Evolutionary conservation across 2,329 filamentous ascomycete genomes (phyloP).

Genomic region (Geoglossum cookeanum): DNA sequence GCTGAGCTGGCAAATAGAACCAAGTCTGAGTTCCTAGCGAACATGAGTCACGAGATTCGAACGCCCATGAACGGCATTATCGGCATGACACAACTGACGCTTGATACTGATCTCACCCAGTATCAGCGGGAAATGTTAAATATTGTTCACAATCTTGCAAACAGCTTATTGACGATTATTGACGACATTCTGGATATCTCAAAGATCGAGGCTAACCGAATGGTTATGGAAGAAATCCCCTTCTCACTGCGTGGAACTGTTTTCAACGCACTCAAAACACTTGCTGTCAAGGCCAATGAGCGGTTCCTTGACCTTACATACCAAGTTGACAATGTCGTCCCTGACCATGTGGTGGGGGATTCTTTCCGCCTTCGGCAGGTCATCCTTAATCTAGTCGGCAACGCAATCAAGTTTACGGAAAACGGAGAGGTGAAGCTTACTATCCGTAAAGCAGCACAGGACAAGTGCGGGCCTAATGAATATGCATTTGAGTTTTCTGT

Average conservation of each 20-base stretch:
- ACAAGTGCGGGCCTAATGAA: constrained; percentile 49
- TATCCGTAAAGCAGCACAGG: constrained; percentile 54
- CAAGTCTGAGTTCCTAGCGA: constrained; percentile 94
- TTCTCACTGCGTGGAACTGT: constrained; percentile 88
- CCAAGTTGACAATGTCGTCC: constrained; percentile 79
- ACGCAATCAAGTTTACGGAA: constrained; percentile 98
- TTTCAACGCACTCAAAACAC: constrained; percentile 89
- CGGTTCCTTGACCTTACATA: constrained; percentile 86
- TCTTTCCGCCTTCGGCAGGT: constrained; percentile 93
- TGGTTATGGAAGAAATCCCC: constrained; percentile 96
- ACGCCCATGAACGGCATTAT: constrained; percentile 98
- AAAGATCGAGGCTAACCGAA: constrained; percentile 81
- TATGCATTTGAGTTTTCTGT: constrained; percentile 94
- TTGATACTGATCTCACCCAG: constrained; percentile 83
- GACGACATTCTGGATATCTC: constrained; percentile 56
- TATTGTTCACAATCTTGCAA: constrained; percentile 90
- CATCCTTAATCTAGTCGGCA: constrained; percentile 90
- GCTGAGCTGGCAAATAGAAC: constrained; percentile 95
- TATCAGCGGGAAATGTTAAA: constrained; percentile 98
- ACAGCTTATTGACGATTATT: constrained; percentile 91
- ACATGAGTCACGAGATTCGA: constrained; percentile 97
- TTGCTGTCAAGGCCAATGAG: constrained; percentile 95
- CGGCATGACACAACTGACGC: constrained; percentile 89
- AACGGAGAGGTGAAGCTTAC: constrained; percentile 88
- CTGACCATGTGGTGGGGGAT: constrained; percentile 88